These are phyloP conservation scores for Barbarea vulgaris DNA, from an alignment of 345 rosid species.

Conservation along the genomic window DNA sequence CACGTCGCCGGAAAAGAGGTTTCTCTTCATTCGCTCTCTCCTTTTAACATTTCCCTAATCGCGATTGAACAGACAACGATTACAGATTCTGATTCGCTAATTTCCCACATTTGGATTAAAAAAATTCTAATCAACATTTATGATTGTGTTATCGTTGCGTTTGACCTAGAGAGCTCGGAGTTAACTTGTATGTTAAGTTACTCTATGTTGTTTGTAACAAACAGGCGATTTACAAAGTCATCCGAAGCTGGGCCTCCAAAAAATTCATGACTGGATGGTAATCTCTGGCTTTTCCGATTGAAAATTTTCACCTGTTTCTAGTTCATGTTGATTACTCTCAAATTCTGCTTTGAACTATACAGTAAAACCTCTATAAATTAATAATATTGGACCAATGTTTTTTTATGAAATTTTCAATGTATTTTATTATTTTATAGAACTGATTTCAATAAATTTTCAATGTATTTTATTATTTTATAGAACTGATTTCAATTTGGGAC, in stretches of 20 bases:
- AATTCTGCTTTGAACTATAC: neutral
- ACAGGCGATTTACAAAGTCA: constrained; percentile 62
- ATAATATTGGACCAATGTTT: too few species aligned
- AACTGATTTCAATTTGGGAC: too few species aligned
- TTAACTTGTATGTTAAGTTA: constrained; percentile 32
- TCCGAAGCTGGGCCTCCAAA: constrained; percentile 72
- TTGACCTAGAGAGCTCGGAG: constrained; percentile 21
- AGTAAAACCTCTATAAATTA: too few species aligned
- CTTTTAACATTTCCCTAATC: neutral
- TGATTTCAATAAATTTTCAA: too few species aligned
- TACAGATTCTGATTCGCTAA: neutral
- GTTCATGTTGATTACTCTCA: neutral
- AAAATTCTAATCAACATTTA: neutral
- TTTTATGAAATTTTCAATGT: too few species aligned
- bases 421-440: too few species aligned
- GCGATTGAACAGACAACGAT: neutral
- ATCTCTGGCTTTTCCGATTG: neutral
- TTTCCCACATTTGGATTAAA: neutral
- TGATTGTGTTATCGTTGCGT: neutral
- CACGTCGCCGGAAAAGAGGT: constrained; percentile 67
- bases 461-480: too few species aligned
- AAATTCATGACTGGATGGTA: constrained; percentile 82
- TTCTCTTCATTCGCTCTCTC: neutral
- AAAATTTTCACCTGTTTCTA: too few species aligned
- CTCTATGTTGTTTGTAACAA: neutral